Conservation (phyloP, 2,329 filamentous ascomycete species). For the Alternaria atra region DNA sequence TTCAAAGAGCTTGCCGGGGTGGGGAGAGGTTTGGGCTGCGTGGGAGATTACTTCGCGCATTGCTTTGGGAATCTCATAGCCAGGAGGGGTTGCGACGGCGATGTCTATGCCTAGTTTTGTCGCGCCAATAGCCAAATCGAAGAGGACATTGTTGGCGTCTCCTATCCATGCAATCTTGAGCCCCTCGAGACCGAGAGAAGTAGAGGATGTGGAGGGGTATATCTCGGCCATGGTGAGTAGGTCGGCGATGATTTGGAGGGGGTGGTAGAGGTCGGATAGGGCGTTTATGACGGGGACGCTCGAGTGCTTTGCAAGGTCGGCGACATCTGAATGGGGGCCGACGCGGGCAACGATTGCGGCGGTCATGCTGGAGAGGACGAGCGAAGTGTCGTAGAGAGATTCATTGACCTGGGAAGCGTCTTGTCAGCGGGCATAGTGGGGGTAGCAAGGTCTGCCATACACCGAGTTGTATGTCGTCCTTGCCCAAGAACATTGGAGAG, state of each 20-base stretch:
- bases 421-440: conserved; percentile 8
- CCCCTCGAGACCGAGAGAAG: conserved; percentile 75
- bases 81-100: conserved; percentile 83
- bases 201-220: conserved; percentile 63
- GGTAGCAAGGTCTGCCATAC: conserved; percentile 58
- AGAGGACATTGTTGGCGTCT: conserved; percentile 96
- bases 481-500: conserved; percentile 95
- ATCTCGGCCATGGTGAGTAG: conserved; percentile 88
- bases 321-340: conserved; percentile 61
- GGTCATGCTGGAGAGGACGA: conserved; percentile 84
- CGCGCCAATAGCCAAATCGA: conserved; percentile 88
- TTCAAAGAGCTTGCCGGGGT: conserved; percentile 74
- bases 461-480: conserved; percentile 94
- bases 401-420: conserved; percentile 75
- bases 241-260: conserved; percentile 92
- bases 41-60: conserved; percentile 78
- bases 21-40: conserved; percentile 65
- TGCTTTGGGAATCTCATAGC: conserved; percentile 78
- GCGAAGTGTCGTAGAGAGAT: conserved; percentile 88
- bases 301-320: conserved; percentile 58
- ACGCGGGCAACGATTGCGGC: conserved; percentile 61
- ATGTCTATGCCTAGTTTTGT: conserved; percentile 88
- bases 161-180: conserved; percentile 96
- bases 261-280: conserved; percentile 90
- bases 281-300: conserved; percentile 62